phyloP scores from a whole-genome alignment of 441 rosid species.

The Euphorbia celastroides region DNA sequence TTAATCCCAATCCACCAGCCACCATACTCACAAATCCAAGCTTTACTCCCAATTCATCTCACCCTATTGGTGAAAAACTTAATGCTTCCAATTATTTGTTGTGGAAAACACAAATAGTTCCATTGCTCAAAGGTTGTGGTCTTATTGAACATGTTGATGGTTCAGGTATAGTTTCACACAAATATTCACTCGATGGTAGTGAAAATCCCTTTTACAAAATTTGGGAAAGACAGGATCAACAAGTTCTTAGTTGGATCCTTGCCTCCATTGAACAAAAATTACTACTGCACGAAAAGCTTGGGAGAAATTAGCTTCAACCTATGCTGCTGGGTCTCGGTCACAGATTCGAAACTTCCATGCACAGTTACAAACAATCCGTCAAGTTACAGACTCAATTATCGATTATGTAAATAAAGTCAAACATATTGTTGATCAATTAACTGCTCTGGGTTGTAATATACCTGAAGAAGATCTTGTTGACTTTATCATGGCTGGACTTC shows the following conservation, averaged over 20 bases:
- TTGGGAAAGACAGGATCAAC: background rate
- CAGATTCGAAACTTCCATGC: background rate
- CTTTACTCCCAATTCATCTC: too few species aligned
- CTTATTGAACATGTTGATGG: background rate
- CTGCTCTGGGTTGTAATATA: background rate
- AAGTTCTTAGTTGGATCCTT: background rate
- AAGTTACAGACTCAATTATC: background rate
- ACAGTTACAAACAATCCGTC: background rate
- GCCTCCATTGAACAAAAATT: background rate
- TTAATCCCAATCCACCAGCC: too few species aligned
- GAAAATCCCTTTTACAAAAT: background rate
- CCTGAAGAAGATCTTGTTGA: background rate
- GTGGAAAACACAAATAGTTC: background rate
- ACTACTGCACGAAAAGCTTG: background rate
- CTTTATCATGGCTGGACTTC: background rate
- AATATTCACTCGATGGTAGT: background rate
- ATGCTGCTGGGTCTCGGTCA: background rate
- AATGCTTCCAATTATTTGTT: too few species aligned
- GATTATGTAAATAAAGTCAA: background rate
- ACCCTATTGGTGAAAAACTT: too few species aligned
- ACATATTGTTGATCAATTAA: background rate
- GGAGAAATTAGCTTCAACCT: too few species aligned
- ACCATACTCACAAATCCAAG: too few species aligned
- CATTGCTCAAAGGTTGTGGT: background rate
- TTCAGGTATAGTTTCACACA: background rate